These are phyloP conservation scores for Penicillium bovifimosum DNA, from an alignment of 495 filamentous ascomycete genomes.

Conservation along the genomic window DNA sequence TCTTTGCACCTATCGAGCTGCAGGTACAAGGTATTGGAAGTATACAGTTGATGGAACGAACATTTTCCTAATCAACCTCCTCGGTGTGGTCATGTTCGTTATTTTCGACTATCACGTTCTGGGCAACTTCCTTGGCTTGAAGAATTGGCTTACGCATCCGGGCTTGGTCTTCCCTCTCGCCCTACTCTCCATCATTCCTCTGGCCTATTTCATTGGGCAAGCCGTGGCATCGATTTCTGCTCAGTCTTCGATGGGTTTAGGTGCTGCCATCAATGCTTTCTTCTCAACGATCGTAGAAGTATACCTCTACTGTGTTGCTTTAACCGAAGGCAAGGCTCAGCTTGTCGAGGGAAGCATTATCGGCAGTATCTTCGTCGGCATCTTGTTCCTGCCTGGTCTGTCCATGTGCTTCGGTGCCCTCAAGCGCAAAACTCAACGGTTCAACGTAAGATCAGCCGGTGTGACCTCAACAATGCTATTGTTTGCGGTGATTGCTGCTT, in stretches of 20 bases:
- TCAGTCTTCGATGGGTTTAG: conserved; percentile 99
- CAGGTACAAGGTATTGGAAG: conserved; percentile 95
- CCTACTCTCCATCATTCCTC: conserved; percentile 85
- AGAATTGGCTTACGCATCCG: conserved; percentile 67
- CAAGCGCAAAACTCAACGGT: conserved; percentile 96
- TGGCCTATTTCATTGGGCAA: conserved; percentile 99
- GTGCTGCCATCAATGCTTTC: conserved; percentile 96
- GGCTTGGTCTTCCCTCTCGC: conserved; percentile 81
- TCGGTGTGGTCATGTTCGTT: conserved; percentile 82
- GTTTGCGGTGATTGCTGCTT: conserved; percentile 95
- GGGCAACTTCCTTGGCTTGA: conserved; percentile 55
- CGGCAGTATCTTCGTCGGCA: conserved; percentile 94
- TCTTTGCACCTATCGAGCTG: conserved; percentile 94
- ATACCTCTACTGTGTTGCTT: conserved; percentile 92
- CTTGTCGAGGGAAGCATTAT: conserved; percentile 96
- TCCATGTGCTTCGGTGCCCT: conserved; percentile 99
- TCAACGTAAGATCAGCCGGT: conserved; percentile 95
- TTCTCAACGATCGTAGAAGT: conserved; percentile 99
- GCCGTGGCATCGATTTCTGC: conserved; percentile 99
- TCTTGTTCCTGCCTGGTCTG: conserved; percentile 91
- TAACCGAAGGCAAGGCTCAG: conserved; percentile 86
- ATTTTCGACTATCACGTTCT: conserved; percentile 89
- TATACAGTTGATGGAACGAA: conserved; percentile 98
- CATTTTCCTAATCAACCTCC: conserved; percentile 96
- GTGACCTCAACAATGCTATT: conserved; percentile 98